phyloP scores from a whole-genome alignment of 2,329 filamentous ascomycete species.

The Pseudogymnoascus sp. region DNA sequence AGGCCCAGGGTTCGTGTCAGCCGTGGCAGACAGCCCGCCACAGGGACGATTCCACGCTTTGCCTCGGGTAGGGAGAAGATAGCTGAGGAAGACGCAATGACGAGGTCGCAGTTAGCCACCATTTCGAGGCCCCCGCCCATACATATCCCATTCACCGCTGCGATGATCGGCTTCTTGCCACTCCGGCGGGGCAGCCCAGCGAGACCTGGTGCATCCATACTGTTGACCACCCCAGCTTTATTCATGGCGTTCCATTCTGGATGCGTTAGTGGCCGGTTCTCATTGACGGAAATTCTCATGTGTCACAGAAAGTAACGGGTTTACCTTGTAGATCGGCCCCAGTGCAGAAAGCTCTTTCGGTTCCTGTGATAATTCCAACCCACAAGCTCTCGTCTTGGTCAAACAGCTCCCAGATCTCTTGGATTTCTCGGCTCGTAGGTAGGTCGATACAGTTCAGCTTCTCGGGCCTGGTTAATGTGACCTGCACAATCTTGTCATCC shows the following conservation, averaged over 20 bases:
- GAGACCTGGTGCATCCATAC: conserved; percentile 41
- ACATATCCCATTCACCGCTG: conserved; percentile 64
- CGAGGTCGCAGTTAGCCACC: conserved; percentile 59
- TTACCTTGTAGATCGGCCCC: conserved; percentile 53
- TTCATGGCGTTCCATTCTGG: conserved; percentile 43
- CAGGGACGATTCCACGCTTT: conserved; percentile 56
- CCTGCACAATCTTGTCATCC: conserved; percentile 44
- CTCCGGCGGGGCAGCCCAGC: conserved; percentile 55
- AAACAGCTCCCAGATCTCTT: conserved; percentile 47
- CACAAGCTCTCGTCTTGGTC: conserved; percentile 50
- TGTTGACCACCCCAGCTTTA: conserved; percentile 15
- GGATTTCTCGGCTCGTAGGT: conserved; percentile 31
- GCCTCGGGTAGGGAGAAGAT: conserved; percentile 62
- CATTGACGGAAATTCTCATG: conserved; percentile 24
- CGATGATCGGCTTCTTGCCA: conserved; percentile 64
- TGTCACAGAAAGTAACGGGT: conserved; percentile 35
- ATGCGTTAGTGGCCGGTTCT: conserved; percentile 11
- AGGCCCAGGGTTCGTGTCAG: conserved; percentile 53
- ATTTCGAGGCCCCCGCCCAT: conserved; percentile 70
- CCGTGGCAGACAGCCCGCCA: conserved; percentile 60
- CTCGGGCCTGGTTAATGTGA: conserved; percentile 49
- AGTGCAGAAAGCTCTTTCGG: conserved; percentile 55
- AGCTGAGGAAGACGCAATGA: conserved; percentile 51
- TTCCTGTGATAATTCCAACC: conserved; percentile 54
- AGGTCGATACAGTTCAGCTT: conserved; percentile 46